phyloP scores from a whole-genome alignment of 176 grass and related monocot species.

The Carex pumila region DNA sequence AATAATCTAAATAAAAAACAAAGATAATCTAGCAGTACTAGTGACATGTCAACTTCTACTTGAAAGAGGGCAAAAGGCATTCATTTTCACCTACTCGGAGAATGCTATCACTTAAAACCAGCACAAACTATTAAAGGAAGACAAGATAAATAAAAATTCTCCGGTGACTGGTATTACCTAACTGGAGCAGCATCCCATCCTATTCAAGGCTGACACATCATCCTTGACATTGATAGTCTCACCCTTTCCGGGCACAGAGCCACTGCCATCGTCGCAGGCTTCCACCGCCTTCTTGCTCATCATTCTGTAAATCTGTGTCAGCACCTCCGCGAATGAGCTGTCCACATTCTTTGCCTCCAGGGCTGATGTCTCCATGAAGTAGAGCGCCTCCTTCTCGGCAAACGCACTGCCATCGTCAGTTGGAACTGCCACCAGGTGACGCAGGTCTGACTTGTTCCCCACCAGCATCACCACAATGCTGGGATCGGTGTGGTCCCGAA shows the following conservation, averaged over 20 bases:
- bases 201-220: conserved; percentile 46
- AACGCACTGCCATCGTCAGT: conserved; percentile 50
- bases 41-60: neutral
- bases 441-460: conserved; percentile 54
- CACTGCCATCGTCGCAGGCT: conserved; percentile 19
- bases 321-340: conserved; percentile 41
- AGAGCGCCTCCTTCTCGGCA: conserved; percentile 45
- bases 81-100: neutral
- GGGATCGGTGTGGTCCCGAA: conserved; percentile 57
- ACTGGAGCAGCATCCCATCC: conserved; percentile 47
- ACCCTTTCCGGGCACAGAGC: conserved; percentile 28
- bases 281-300: conserved; percentile 45
- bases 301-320: conserved; percentile 53
- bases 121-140: conserved; percentile 20
- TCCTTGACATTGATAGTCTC: conserved; percentile 58
- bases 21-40: neutral
- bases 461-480: conserved; percentile 43
- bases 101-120: conserved; percentile 12
- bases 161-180: conserved; percentile 21
- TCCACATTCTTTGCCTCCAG: conserved; percentile 47
- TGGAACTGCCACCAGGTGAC: conserved; percentile 46
- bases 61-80: neutral
- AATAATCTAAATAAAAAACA: neutral
- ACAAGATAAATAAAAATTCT: neutral
- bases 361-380: conserved; percentile 55